A percentile compares a stretch with the other conserved stretches of the same genome.
phyloP scores from a whole-genome alignment of 2,329 filamentous ascomycete species.

The Penicillium digitatum region DNA sequence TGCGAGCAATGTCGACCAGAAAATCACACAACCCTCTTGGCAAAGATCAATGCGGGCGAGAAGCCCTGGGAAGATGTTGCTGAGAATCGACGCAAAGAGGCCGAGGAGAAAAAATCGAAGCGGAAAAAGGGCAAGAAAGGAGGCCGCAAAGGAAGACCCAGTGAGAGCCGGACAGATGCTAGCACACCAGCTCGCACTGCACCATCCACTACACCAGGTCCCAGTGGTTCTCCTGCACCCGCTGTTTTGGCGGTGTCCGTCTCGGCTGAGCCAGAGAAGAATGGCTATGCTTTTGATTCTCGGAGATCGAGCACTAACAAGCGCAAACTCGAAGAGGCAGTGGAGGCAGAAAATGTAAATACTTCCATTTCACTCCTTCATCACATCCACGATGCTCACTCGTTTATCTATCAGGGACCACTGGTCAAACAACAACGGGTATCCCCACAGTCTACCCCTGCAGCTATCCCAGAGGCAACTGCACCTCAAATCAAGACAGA shows the following conservation, averaged over 20 bases:
- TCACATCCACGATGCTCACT: slow-evolving; percentile 23
- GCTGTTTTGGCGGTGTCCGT: slow-evolving; percentile 25
- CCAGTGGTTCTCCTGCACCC: slow-evolving; percentile 22
- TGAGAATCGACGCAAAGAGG: slow-evolving; percentile 59
- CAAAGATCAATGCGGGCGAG: slow-evolving; percentile 73
- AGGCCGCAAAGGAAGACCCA: slow-evolving; percentile 61
- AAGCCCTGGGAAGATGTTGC: slow-evolving; percentile 77
- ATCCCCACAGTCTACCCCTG: slow-evolving; percentile 27
- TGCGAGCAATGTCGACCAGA: slow-evolving; percentile 86
- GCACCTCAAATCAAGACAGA: slow-evolving; percentile 34
- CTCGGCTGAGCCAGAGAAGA: slow-evolving; percentile 28
- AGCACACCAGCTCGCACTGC: slow-evolving; percentile 37
- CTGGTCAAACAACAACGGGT: slow-evolving; percentile 42
- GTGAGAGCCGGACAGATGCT: slow-evolving; percentile 55
- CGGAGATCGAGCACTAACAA: slow-evolving; percentile 38
- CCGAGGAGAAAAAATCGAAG: slow-evolving; percentile 54
- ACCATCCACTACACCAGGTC: slow-evolving; percentile 27
- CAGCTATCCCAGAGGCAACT: slow-evolving; percentile 23
- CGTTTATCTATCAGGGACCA: slow-evolving; percentile 31
- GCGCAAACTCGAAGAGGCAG: slow-evolving; percentile 44
- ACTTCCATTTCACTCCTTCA: not conserved
- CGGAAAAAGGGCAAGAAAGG: slow-evolving; percentile 54
- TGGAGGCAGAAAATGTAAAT: slow-evolving; percentile 36
- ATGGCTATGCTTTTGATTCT: slow-evolving; percentile 23
- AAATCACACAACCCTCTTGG: slow-evolving; percentile 75